Evolutionary conservation across 2,329 filamentous ascomycete genomes (phyloP).

Genomic region (Amauroascus niger): DNA sequence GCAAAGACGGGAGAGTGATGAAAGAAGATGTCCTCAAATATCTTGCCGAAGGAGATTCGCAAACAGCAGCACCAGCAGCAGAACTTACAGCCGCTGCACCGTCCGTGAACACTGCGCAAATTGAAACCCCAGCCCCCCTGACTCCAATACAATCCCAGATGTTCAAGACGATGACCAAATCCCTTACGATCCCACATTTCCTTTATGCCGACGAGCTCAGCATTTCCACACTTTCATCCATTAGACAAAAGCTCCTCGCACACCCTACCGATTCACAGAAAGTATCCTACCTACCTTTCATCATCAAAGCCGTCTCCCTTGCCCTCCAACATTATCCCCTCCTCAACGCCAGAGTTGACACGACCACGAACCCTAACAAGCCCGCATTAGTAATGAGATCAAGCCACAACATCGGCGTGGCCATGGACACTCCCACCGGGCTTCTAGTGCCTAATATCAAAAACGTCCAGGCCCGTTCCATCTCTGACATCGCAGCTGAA

Average conservation of each 20-base stretch:
- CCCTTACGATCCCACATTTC: conserved; percentile 86
- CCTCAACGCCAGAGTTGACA: conserved; percentile 76
- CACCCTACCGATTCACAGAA: conserved; percentile 45
- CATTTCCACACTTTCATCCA: conserved; percentile 60
- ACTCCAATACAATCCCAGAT: conserved; percentile 78
- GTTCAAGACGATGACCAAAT: conserved; percentile 96
- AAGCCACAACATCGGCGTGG: conserved; percentile 89
- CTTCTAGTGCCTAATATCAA: conserved; percentile 87
- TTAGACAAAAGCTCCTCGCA: conserved; percentile 69
- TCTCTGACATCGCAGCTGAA: conserved; percentile 68
- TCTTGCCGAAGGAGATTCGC: conserved; percentile 43
- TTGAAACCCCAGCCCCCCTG: conserved; percentile 60
- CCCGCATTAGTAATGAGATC: conserved; percentile 68
- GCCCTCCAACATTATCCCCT: conserved; percentile 72
- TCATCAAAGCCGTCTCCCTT: conserved; percentile 89
- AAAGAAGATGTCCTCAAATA: conserved; percentile 85
- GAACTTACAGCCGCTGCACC: conserved; percentile 22
- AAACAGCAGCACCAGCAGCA: conserved; percentile 19
- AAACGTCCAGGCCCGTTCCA: conserved; percentile 66
- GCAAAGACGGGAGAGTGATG: conserved; percentile 78
- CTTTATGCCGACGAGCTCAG: conserved; percentile 86
- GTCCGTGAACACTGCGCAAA: conserved; percentile 36
- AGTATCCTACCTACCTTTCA: conserved; percentile 84
- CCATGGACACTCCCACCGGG: conserved; percentile 84
- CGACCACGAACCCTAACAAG: conserved; percentile 48